Evolutionary conservation across 1,284 basidiomycete genomes (phyloP), one percentile per base, ranked within the genome.

Genomic region (Schizophyllum commune): DNA sequence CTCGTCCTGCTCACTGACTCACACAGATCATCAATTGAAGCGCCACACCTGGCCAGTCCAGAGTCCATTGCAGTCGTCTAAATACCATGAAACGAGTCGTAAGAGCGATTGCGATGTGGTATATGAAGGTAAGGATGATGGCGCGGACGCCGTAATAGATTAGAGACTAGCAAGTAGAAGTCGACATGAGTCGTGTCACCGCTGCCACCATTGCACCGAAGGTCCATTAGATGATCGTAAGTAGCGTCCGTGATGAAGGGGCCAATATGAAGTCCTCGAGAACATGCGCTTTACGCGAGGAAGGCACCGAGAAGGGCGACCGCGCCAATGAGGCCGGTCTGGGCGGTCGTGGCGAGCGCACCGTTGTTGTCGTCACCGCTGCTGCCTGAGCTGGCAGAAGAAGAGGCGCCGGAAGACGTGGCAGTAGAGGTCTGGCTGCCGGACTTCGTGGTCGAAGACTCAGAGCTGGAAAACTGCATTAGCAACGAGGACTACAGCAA

Each of bases 301-400:
- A 74, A 47, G 8, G 68, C 70, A 9, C 67, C 69, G 13, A 79
- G 59, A 34, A 70, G 67, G 55, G 70, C 70, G 51, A 73, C 52
- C 11, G 61, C 67, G 20, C 67, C 62, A 32, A 76, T 54, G 52
- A 77, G 62, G 56, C 74, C 70, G 34, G 65, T 63, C 51, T 68
- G 67, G 20, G 66, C 52, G 39, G 64, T 63, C 56, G 71, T 64
- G 33, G 64, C 58, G 11, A 66, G 54, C 17, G 74, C 76, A 56
- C 68, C 69, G 27, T 63, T 64, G 4, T 70, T 67, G 9, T 66
- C 68, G n/a, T 17, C 39, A 68, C 27, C 27, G 27, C 62, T 64
- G 4, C 70, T 67, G 8, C 66, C 68, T 15, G 68, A 68, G 17
- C 69, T 68, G 17, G 64, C 64, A 32, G 73, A 66, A 22, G 68